phyloP scores from a whole-genome alignment of 805 yeast species.

The Wickerhamiella lipophila region DNA sequence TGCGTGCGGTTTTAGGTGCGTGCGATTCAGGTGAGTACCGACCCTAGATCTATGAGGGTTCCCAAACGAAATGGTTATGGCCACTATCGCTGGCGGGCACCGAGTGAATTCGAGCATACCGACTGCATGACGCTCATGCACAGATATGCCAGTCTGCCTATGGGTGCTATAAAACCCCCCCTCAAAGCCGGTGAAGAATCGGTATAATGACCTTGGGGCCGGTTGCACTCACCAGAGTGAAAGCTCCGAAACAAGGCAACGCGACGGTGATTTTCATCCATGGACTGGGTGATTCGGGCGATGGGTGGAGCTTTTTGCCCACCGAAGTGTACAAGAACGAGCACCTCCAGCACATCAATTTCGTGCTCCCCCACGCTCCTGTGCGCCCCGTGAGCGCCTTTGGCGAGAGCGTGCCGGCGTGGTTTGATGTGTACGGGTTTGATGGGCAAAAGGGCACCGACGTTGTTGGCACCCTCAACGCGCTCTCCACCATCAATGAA shows the following conservation, averaged over 20 bases:
- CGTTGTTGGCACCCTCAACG: constrained; percentile 29
- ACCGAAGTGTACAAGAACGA: constrained; percentile 37
- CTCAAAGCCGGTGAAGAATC: background rate
- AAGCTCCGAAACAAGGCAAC: constrained; percentile 35
- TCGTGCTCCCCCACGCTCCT: constrained; percentile 90
- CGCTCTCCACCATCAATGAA: constrained; percentile 24
- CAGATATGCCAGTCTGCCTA: background rate
- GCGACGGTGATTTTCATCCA: constrained; percentile 69
- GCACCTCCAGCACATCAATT: constrained; percentile 45
- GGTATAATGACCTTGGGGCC: constrained; percentile 8
- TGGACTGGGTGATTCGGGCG: constrained; percentile 85
- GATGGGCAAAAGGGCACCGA: constrained; percentile 26
- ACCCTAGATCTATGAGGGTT: too few relatives aligned
- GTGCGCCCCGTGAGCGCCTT: constrained; percentile 50
- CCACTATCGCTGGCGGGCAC: too few relatives aligned
- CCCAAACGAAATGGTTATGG: too few relatives aligned
- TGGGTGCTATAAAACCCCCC: background rate
- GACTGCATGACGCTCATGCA: constrained; percentile 1
- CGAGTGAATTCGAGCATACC: too few relatives aligned
- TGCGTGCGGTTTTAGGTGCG: too few relatives aligned
- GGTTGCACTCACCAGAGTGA: constrained; percentile 28
- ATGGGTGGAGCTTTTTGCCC: constrained; percentile 79
- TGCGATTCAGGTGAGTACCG: too few relatives aligned
- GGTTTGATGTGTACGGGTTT: constrained; percentile 60
- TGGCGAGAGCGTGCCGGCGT: constrained; percentile 59